These are phyloP conservation scores for Phytophthora uliginosa DNA, from an alignment of 352 stramenopile species.

Conservation along the genomic window DNA sequence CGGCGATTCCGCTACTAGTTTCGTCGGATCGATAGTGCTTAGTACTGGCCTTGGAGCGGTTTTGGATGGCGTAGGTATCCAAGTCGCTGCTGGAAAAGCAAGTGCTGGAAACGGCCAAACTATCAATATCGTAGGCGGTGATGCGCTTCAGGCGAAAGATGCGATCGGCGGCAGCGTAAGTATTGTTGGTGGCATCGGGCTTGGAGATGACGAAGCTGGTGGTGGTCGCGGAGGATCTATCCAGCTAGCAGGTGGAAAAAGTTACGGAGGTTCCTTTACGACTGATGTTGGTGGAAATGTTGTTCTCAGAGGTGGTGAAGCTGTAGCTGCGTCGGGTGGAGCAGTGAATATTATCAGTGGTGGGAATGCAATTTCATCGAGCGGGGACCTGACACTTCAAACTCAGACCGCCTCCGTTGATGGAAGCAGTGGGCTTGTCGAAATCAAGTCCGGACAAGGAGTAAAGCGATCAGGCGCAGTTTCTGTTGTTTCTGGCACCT, in stretches of 20 bases:
- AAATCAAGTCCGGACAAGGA: constrained; percentile 36
- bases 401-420: constrained; percentile 37
- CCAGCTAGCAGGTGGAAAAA: constrained; percentile 52
- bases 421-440: constrained; percentile 52
- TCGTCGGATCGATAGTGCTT: constrained; percentile 57
- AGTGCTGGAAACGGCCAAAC: constrained; percentile 43
- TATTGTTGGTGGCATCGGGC: constrained; percentile 48
- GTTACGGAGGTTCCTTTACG: constrained; percentile 46
- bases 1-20: constrained; percentile 41
- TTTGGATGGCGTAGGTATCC: constrained; percentile 46
- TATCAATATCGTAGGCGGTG: constrained; percentile 50
- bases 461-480: constrained; percentile 35
- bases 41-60: constrained; percentile 54
- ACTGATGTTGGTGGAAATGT: constrained; percentile 59
- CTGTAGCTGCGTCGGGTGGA: constrained; percentile 53
- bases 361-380: constrained; percentile 53
- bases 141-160: constrained; percentile 48
- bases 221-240: constrained; percentile 58
- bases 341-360: constrained; percentile 58
- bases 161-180: constrained; percentile 47
- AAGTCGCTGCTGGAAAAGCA: constrained; percentile 49
- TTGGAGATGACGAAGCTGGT: constrained; percentile 48
- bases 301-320: constrained; percentile 47
- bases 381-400: constrained; percentile 51
- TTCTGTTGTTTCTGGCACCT: constrained; percentile 33